Evolutionary conservation across 495 filamentous ascomycete species (phyloP).

Genomic region (Neohortaea acidophila): DNA sequence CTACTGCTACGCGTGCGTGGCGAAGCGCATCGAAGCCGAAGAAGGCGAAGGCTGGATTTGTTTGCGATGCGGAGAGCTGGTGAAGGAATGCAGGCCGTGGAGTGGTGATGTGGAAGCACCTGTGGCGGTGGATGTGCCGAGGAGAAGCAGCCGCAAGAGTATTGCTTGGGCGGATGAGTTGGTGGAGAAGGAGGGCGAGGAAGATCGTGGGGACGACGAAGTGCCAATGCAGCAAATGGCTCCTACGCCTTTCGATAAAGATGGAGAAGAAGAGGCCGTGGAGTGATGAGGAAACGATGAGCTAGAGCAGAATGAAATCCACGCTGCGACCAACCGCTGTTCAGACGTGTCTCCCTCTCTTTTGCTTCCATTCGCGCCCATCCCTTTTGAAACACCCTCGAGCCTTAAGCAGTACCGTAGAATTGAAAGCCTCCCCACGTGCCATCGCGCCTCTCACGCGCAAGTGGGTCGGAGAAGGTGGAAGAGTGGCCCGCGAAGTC

Average conservation of each 20-base stretch:
- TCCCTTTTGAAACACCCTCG: too few relatives aligned
- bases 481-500: too few relatives aligned
- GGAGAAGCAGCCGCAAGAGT: conserved; percentile 18
- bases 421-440: too few relatives aligned
- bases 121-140: conserved; percentile 4
- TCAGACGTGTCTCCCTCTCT: too few relatives aligned
- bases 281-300: neutral
- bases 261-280: conserved; percentile 7
- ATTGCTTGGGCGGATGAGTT: conserved; percentile 24
- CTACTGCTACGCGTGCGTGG: conserved; percentile 96
- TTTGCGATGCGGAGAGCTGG: conserved; percentile 68
- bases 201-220: conserved; percentile 7
- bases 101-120: conserved; percentile 58
- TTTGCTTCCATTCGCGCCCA: too few relatives aligned
- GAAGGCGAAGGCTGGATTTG: conserved; percentile 96
- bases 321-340: too few relatives aligned
- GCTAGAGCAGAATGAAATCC: neutral
- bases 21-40: conserved; percentile 73
- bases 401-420: too few relatives aligned
- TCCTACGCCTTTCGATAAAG: conserved; percentile 22
- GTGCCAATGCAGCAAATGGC: conserved; percentile 20
- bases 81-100: conserved; percentile 90
- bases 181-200: conserved; percentile 12
- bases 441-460: too few relatives aligned
- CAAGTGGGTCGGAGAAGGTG: too few relatives aligned